Conservation (phyloP, 768 basidiomycete genomes). For the Baorangia bicolor region DNA sequence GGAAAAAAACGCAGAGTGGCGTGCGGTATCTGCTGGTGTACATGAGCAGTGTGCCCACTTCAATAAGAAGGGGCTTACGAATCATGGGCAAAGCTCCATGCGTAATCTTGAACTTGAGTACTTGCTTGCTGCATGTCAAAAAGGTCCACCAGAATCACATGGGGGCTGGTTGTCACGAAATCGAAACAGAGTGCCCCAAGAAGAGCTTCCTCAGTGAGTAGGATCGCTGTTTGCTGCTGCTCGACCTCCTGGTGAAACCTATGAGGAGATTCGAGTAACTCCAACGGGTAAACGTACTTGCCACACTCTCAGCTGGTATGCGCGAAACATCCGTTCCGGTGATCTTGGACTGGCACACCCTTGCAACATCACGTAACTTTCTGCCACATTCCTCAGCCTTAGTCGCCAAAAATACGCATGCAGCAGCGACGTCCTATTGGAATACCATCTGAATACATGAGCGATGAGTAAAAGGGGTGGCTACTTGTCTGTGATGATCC, state of each 20-base stretch:
- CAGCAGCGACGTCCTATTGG: slow-evolving; percentile 73
- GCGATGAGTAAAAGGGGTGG: slow-evolving; percentile 4
- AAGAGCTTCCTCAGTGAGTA: slow-evolving; percentile 74
- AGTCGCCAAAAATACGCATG: slow-evolving; percentile 87
- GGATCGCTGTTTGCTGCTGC: slow-evolving; percentile 63
- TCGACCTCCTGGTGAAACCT: slow-evolving; percentile 64
- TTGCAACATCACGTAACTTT: slow-evolving; percentile 82
- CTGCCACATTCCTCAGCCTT: slow-evolving; percentile 89
- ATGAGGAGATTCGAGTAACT: neutral
- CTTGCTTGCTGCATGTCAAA: slow-evolving; percentile 56
- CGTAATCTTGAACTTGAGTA: slow-evolving; percentile 60
- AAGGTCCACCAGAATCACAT: slow-evolving; percentile 71
- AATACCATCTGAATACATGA: slow-evolving; percentile 7
- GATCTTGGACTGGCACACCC: slow-evolving; percentile 70
- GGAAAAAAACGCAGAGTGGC: slow-evolving; percentile 70
- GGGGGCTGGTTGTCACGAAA: slow-evolving; percentile 75
- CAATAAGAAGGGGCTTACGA: slow-evolving; percentile 51
- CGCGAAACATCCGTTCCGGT: slow-evolving; percentile 51
- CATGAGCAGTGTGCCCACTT: slow-evolving; percentile 5
- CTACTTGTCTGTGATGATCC: slow-evolving; percentile 74
- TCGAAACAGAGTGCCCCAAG: slow-evolving; percentile 86
- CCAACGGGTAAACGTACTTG: slow-evolving; percentile 31
- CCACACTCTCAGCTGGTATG: slow-evolving; percentile 65
- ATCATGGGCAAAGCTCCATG: slow-evolving; percentile 87
- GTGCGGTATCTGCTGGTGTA: slow-evolving; percentile 62